Evolutionary conservation across 2,329 filamentous ascomycete species (phyloP), one percentile per base, ranked within the genome.

Genomic region (Scedosporium aurantiacum): DNA sequence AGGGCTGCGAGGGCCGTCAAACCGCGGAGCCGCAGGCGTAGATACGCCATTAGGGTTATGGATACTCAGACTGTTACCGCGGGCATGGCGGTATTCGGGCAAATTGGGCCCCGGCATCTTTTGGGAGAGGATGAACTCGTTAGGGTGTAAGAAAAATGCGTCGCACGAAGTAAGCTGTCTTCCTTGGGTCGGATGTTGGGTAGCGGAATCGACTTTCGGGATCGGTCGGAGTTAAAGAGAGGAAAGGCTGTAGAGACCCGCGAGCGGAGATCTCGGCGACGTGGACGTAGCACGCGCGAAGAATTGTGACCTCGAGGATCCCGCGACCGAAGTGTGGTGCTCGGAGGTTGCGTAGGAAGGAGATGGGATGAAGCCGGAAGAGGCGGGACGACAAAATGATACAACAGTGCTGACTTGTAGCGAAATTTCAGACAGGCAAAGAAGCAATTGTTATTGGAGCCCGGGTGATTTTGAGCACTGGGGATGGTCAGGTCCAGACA

Each of bases 1-100:
- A 65, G 84, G 84, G 72, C 83, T 86, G 67, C 83, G 75, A 56
- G 84, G 82, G 64, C 82, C 82, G 62, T 85, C 82, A 68, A 84
- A 84, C 66, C 81, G 72, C 54, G 61, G 41, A 57, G 40, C 62
- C 47, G 59, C 60, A 37, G 47, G 63, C 55, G 68, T 67, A 61
- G 74, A 69, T 67, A 63, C 66, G 64, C 66, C 64, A 61, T 57
- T 66, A 52, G 63, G 68, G 67, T 58, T 57, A 63, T 76, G 73
- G 63, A 81, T 80, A 69, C 77, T 82, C 71, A 83, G 76, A 72
- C 82, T 85, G 68, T 80, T 77, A 69, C 78, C 79, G 68, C 82
- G 81, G 70, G 78, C 73, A 72, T 85, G 82, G 70, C 81, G 78
- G 72, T 77, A 80, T 65, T 82, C 80, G 68, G 78, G 74, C 74